Conservation (phyloP, 1,284 basidiomycete genomes). For the Ustilago nuda region DNA sequence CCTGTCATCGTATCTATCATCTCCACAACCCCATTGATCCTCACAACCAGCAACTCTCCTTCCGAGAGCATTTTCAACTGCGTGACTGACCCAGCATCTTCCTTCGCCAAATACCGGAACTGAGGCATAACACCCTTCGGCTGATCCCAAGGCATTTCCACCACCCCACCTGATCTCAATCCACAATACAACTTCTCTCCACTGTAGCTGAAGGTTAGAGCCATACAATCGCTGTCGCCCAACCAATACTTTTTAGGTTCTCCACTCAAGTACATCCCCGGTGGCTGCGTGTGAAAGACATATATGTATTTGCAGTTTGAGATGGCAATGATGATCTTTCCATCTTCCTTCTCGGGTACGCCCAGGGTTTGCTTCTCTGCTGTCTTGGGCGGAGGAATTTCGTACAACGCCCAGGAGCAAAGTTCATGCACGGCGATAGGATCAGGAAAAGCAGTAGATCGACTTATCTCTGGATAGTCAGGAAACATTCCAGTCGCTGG, state of each 20-base stretch:
- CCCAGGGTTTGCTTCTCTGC: background rate
- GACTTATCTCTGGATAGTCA: background rate
- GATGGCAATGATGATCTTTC: background rate
- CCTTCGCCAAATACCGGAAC: background rate
- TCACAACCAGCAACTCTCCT: conserved; percentile 18
- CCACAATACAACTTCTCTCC: conserved; percentile 23
- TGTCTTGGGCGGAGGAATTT: background rate
- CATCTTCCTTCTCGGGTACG: background rate
- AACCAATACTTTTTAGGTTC: background rate
- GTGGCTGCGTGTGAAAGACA: background rate
- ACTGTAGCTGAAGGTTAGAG: conserved; percentile 3
- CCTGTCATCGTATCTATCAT: conserved; percentile 12
- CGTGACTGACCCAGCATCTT: conserved; percentile 23
- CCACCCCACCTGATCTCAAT: conserved; percentile 18
- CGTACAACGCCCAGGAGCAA: background rate
- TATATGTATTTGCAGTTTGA: background rate
- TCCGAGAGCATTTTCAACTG: conserved; percentile 12
- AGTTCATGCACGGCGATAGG: background rate
- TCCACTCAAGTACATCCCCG: background rate
- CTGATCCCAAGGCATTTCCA: conserved; percentile 3
- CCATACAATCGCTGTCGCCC: conserved; percentile 25
- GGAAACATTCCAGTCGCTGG: background rate
- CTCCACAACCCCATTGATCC: conserved; percentile 27
- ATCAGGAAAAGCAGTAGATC: background rate
- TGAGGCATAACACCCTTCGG: background rate